Conservation (phyloP, 345 rosid species). For the Eucalyptus guilfoylei region DNA sequence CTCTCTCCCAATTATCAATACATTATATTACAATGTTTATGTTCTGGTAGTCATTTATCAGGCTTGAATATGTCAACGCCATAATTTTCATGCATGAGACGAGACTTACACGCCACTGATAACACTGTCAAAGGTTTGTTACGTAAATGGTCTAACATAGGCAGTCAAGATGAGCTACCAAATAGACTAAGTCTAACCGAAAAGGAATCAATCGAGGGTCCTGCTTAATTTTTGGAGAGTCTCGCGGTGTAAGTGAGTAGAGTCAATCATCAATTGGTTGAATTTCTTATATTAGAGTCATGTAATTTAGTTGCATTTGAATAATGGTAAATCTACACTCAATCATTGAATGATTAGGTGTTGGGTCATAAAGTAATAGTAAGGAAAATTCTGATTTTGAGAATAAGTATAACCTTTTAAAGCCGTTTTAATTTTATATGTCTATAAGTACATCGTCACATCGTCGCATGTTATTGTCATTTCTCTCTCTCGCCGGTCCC, state of each 20-base stretch:
- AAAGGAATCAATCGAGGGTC: neutral
- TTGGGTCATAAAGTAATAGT: neutral
- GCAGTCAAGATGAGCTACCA: neutral
- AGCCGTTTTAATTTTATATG: neutral
- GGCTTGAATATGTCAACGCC: neutral
- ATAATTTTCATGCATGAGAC: neutral
- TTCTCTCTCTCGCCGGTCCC: fast-evolving
- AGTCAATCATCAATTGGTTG: neutral
- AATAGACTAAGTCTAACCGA: neutral
- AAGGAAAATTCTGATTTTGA: neutral
- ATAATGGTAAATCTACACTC: neutral
- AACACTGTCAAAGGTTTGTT: neutral
- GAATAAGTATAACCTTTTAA: neutral
- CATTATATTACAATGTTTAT: neutral
- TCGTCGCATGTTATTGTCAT: too few relatives aligned
- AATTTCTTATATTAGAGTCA: neutral
- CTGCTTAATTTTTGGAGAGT: neutral
- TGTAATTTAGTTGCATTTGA: neutral
- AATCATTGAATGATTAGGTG: neutral
- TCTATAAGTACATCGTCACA: neutral
- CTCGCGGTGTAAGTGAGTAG: neutral
- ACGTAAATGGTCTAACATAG: neutral
- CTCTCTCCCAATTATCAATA: neutral
- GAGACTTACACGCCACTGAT: neutral
- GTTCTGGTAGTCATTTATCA: neutral